A percentile compares a stretch with the other conserved stretches of the same genome.
Conservation (phyloP, 331 rosid genomes). For the Dryas integrifolia region DNA sequence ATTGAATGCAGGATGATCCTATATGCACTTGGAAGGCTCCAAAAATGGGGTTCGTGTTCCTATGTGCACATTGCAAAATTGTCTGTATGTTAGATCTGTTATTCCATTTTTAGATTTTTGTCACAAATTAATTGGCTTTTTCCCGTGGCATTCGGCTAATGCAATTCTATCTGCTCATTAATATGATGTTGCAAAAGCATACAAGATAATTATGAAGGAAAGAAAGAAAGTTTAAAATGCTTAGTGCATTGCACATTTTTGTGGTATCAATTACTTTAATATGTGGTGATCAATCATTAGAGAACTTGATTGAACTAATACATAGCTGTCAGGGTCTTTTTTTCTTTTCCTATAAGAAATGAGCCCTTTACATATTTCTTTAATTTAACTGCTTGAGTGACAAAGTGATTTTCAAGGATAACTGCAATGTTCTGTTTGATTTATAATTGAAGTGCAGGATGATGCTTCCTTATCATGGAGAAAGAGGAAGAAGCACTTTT, state of each 20-base stretch:
- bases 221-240: not conserved
- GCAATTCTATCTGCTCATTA: not conserved
- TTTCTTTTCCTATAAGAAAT: not conserved
- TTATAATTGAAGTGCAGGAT: constrained; percentile 74
- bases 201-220: not conserved
- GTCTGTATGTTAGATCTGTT: not conserved
- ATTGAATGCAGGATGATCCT: not conserved
- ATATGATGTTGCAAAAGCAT: not conserved
- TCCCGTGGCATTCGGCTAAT: not conserved
- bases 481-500: constrained; percentile 89
- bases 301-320: not conserved
- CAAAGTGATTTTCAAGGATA: constrained; percentile 19
- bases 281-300: not conserved
- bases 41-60: not conserved
- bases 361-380: not conserved
- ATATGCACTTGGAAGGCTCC: too few relatives aligned
- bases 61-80: not conserved
- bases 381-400: not conserved
- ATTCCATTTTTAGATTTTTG: not conserved
- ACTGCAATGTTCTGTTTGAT: constrained; percentile 43
- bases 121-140: not conserved
- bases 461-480: constrained; percentile 96
- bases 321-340: not conserved
- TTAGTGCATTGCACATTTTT: not conserved
- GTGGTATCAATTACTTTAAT: not conserved